Evolutionary conservation across 768 basidiomycete genomes (phyloP).

Genomic region (Xanthoconium purpureum): DNA sequence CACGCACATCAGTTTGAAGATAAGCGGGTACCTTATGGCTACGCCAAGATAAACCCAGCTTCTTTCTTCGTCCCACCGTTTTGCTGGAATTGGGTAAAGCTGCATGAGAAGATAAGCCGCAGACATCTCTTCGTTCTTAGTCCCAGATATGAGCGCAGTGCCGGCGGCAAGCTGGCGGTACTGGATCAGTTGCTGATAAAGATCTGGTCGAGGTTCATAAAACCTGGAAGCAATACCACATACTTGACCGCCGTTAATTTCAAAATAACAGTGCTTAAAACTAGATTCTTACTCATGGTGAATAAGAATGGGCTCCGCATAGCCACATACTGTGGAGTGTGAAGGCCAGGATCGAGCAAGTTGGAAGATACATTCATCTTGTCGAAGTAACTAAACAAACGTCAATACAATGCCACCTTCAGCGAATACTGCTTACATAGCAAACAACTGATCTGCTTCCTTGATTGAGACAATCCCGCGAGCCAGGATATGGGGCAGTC

Average conservation of each 20-base stretch:
- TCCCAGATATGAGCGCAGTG: conserved; percentile 68
- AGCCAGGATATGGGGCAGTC: conserved; percentile 61
- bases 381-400: conserved; percentile 58
- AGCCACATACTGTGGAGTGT: conserved; percentile 78
- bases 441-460: conserved; percentile 72
- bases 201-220: conserved; percentile 63
- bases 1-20: not conserved
- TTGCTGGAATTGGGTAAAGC: conserved; percentile 70
- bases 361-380: conserved; percentile 78
- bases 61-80: conserved; percentile 86
- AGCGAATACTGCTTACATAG: conserved; percentile 46
- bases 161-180: conserved; percentile 77
- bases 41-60: conserved; percentile 88
- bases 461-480: conserved; percentile 57
- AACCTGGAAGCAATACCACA: conserved; percentile 87
- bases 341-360: conserved; percentile 76
- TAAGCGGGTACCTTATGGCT: conserved; percentile 64
- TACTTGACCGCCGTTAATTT: conserved; percentile 43
- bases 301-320: conserved; percentile 89
- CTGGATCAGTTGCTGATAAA: conserved; percentile 71
- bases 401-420: not conserved
- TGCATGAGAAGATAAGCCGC: conserved; percentile 81
- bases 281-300: conserved; percentile 71
- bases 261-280: not conserved
- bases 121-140: conserved; percentile 80